These are phyloP conservation scores for Pichia sp. DNA, from an alignment of 1,139 yeast species.

Conservation along the genomic window DNA sequence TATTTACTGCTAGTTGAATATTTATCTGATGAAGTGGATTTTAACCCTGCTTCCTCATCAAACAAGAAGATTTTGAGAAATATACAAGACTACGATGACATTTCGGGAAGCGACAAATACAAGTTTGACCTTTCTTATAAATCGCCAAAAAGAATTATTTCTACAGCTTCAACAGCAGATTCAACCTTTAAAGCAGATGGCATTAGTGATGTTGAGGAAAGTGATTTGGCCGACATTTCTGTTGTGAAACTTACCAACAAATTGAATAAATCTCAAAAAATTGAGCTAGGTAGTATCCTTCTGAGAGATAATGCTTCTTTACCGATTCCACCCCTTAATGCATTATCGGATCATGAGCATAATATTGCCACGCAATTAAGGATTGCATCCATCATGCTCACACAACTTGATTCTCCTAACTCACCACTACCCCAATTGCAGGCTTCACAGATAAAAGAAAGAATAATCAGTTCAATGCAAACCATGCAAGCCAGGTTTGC, in stretches of 20 bases:
- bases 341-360: conserved; percentile 36
- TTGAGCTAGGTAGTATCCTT: conserved; percentile 12
- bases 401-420: conserved; percentile 64
- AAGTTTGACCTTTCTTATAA: conserved; percentile 46
- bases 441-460: conserved; percentile 62
- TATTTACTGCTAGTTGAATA: conserved; percentile 77
- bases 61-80: conserved; percentile 48
- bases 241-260: conserved; percentile 46
- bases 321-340: conserved; percentile 16
- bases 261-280: conserved; percentile 19
- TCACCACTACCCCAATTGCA: conserved; percentile 70
- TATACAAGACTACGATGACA: conserved; percentile 24
- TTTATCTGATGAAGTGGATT: conserved; percentile 79
- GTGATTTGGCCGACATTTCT: conserved; percentile 60
- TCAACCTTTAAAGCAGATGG: not conserved
- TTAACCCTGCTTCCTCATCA: conserved; percentile 62
- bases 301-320: conserved; percentile 1
- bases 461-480: conserved; percentile 87
- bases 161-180: conserved; percentile 6
- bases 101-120: conserved; percentile 38
- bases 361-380: conserved; percentile 88
- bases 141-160: conserved; percentile 10
- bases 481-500: conserved; percentile 72
- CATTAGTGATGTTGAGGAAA: conserved; percentile 34
- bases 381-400: conserved; percentile 90